Base-by-base conservation (phyloP, 768 basidiomycete genomes). In the Termitomyces sp. region DNA sequence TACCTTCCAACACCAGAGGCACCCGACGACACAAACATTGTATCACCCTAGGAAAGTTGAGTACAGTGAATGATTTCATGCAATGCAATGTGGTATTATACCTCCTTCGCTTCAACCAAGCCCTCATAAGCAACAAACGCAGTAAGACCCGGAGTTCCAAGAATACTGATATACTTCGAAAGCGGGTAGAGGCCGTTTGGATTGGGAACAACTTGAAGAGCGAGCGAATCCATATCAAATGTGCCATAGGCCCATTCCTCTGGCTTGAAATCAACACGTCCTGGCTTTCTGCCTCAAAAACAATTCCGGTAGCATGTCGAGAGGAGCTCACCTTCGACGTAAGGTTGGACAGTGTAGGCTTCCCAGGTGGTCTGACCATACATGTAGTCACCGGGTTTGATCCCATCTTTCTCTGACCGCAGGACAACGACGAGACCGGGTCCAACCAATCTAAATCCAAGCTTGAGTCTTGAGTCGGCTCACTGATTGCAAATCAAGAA, bases 361-460 rank as follows among this genome's bases (percentile, higher is more conserved):
- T 69, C 72, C 57, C n/a, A 66, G 58, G 36, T 48, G 8, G 63
- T 64, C 20, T 60, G n/a, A 2, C 73, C 75, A 56, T 74, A 73
- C 18, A 80, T 46, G 36, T 79, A 71, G 39, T 72, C 66, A 11
- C 77, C 76, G 9, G 55, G 60, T 46, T 68, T 63, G 48, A 73
- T 62, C 3, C 61, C 60, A 22, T 66, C 45, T 40, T 66, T 61
- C 40, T 80, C 75, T 0, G 75, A 77, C 12, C 74, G 71, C 20
- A 77, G 22, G 38, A 76, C 76, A 18, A 76, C 64, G 16, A 71
- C 78, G 18, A 79, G 67, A 16, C 76, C 79, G 61, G 68, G 70
- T 12, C 71, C 68, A 7, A 39, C 44, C 1, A 75, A 18, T 7
- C 73, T 77, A n/a, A 28, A 28, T 28, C 4, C 28, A 28, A 28